Evolutionary conservation across 345 rosid species (phyloP), one percentile per base, ranked within the genome.

Genomic region (Anacardium occidentale): DNA sequence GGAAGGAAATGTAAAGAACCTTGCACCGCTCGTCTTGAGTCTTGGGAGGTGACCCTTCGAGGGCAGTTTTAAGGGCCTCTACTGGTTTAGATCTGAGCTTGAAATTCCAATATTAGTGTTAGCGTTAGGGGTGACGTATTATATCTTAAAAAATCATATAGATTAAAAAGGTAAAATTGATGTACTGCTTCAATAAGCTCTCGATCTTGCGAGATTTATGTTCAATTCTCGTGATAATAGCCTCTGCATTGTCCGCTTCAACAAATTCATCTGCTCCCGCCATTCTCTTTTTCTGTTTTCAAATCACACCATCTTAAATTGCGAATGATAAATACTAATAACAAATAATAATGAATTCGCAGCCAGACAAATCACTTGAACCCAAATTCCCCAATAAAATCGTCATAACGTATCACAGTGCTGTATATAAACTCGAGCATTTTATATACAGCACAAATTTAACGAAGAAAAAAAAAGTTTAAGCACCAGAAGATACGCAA

Each of bases 181-280:
- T 7, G 26, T 25, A 94, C 95, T 87, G 97, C 77, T 90, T 90
- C 48, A 92, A 95, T 62, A 92, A 78, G 88, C 89, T 89, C 79
- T 94, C 98, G 69, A 94, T 94, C 85, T 88, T 94, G 63, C 86
- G 79, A 25, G 98, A 87, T 81, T 91, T 94, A 76, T 90, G 91
- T 79, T 94, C 98, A 75, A 94, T 92, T 85, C 97, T 85, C 5
- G 85, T 70, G 72, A 94, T 90, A n/a, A 90, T 88, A 54, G 92
- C 97, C 75, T 92, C 98, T 69, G 94, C 97, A 66, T 91, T 90
- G 78, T 94, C 98, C 42, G 93, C 90, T 74, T 91, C 94, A 10
- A 89, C 79, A 57, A 84, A 88, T 71, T 70, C 89, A n/a, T 48
- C 76, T 8, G 69, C 62, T 53, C 81, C 89, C 12, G 90, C 87